Evolutionary conservation across 805 yeast genomes (phyloP).

Genomic region (Cyberlindnera mississippiensis): DNA sequence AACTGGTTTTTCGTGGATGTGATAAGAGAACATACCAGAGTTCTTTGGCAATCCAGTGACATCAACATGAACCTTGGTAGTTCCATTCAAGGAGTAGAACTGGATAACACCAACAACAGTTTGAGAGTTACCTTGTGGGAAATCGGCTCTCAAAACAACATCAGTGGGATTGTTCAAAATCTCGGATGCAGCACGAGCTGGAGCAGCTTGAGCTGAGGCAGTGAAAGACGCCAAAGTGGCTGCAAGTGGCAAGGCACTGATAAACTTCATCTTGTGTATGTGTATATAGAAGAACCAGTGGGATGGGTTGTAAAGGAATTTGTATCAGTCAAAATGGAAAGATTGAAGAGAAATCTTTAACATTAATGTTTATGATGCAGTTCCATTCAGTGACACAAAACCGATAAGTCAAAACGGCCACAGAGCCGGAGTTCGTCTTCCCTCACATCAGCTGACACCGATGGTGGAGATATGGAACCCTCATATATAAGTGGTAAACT

Average conservation of each 20-base stretch:
- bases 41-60: slow-evolving; percentile 62
- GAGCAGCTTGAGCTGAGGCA: slow-evolving; percentile 8
- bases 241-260: slow-evolving; percentile 1
- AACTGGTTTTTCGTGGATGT: slow-evolving; percentile 58
- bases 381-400: no score
- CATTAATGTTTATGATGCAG: no score
- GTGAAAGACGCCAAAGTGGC: slow-evolving; percentile 6
- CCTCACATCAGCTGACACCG: no score
- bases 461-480: no score
- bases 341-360: no score
- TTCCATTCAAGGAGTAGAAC: slow-evolving; percentile 55
- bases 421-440: no score
- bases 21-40: slow-evolving; percentile 69
- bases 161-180: slow-evolving; percentile 23
- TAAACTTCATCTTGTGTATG: not conserved
- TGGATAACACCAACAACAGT: slow-evolving; percentile 50
- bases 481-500: no score
- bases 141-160: slow-evolving; percentile 30
- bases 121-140: slow-evolving; percentile 29
- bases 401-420: no score
- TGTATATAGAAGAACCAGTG: not conserved
- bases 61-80: slow-evolving; percentile 65
- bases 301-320: no score
- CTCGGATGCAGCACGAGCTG: slow-evolving; percentile 15
- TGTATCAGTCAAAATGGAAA: no score